These are phyloP conservation scores for Trichoderma hamatum DNA, from an alignment of 2,329 filamentous ascomycete species.

Conservation along the genomic window DNA sequence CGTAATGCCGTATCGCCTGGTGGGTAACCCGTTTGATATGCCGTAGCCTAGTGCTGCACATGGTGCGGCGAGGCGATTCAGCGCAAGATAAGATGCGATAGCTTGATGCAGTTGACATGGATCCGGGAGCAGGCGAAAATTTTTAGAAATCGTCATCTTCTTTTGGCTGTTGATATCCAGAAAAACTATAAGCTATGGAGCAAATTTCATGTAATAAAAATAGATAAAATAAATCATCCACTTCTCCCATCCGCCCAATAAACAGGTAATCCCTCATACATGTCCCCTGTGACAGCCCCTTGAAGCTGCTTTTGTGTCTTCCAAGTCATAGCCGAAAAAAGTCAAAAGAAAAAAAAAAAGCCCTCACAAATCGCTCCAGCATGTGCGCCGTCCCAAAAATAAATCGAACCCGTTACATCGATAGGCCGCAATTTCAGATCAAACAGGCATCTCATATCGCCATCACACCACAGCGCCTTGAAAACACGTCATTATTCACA, in stretches of 20 bases:
- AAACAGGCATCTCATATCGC: conserved; percentile 6
- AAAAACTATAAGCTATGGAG: background rate
- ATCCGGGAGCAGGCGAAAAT: background rate
- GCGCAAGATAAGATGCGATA: conserved; percentile 4
- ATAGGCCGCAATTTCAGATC: background rate
- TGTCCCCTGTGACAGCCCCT: conserved; percentile 20
- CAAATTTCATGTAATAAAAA: conserved; percentile 15
- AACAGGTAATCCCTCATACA: conserved; percentile 18
- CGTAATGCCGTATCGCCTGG: background rate
- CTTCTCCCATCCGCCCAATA: conserved; percentile 9
- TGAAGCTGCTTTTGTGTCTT: conserved; percentile 10
- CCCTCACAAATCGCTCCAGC: conserved; percentile 21
- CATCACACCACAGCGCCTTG: conserved; percentile 20
- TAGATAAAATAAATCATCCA: conserved; percentile 9
- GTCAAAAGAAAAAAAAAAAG: background rate
- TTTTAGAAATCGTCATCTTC: background rate
- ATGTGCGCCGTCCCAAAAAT: conserved; percentile 15
- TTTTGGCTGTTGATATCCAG: conserved; percentile 1
- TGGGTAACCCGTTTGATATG: conserved; percentile 1
- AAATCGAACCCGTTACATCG: conserved; percentile 18
- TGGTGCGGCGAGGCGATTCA: conserved; percentile 3
- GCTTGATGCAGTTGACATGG: background rate
- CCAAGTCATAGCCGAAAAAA: background rate
- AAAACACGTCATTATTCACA: conserved; percentile 18
- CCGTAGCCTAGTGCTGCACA: background rate